Percentiles rank a stretch among this genome's conserved stretches.
Evolutionary conservation across 2,329 filamentous ascomycete genomes (phyloP).

Genomic region (Alternaria arborescens): DNA sequence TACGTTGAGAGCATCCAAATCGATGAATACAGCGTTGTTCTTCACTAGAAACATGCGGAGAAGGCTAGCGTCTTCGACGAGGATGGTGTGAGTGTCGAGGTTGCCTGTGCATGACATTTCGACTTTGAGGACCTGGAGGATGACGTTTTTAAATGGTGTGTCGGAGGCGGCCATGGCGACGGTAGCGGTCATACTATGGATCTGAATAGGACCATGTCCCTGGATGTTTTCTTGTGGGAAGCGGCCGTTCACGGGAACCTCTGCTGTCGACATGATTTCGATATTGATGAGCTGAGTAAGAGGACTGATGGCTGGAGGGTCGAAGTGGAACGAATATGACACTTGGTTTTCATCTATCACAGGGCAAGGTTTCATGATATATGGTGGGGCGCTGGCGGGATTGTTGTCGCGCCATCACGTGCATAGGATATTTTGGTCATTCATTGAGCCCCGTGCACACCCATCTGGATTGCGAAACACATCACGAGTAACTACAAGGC

Average conservation of each 20-base stretch:
- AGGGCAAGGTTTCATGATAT: background rate
- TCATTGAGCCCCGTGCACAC: background rate
- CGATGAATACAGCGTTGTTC: background rate
- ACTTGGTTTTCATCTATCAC: rapidly evolving
- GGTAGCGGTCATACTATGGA: background rate
- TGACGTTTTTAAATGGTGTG: background rate
- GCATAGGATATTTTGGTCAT: background rate
- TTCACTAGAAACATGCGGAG: constrained; percentile 2
- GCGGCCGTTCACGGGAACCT: background rate
- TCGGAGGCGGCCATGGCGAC: background rate
- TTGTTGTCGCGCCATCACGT: background rate
- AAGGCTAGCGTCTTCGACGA: background rate
- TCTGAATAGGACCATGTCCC: background rate
- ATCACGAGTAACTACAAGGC: background rate
- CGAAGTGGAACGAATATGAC: background rate
- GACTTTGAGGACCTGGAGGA: background rate
- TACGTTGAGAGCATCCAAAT: background rate
- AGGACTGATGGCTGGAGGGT: background rate
- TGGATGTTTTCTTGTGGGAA: background rate
- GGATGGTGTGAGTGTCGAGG: background rate
- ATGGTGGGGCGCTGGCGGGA: background rate
- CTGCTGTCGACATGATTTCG: background rate
- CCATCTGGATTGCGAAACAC: background rate
- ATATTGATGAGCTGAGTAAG: background rate
- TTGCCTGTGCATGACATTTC: constrained; percentile 1